These are phyloP conservation scores for Starmerella kuoi DNA, from an alignment of 805 yeast species.

Conservation along the genomic window DNA sequence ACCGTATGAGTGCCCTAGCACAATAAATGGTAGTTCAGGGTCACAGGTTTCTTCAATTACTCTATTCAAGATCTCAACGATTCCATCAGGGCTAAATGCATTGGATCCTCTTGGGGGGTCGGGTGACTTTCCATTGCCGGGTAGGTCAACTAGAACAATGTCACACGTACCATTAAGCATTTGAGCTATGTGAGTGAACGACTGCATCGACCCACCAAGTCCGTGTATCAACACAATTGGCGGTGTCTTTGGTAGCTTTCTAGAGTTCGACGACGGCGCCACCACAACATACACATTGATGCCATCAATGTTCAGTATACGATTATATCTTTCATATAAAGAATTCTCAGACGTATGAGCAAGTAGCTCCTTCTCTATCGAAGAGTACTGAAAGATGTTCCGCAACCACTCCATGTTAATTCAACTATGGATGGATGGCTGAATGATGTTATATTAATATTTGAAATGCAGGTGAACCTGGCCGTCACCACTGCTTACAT, in stretches of 20 bases:
- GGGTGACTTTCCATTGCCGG: constrained; percentile 62
- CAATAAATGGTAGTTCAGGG: constrained; percentile 8
- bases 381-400: constrained; percentile 6
- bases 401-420: constrained; percentile 11
- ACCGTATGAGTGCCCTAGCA: constrained; percentile 70
- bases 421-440: background rate
- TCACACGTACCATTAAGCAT: constrained; percentile 50
- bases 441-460: no score
- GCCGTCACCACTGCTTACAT: no score
- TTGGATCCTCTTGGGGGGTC: constrained; percentile 25
- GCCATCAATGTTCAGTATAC: background rate
- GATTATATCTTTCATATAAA: constrained; percentile 3
- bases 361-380: constrained; percentile 13
- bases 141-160: constrained; percentile 63
- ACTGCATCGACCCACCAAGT: constrained; percentile 78
- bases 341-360: constrained; percentile 3
- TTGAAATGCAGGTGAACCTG: no score
- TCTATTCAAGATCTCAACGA: constrained; percentile 10
- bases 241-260: constrained; percentile 35
- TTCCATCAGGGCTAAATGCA: constrained; percentile 13
- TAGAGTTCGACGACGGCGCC: constrained; percentile 26
- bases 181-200: constrained; percentile 63
- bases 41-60: constrained; percentile 13
- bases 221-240: constrained; percentile 68
- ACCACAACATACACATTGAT: constrained; percentile 28